A percentile compares a stretch with the other conserved stretches of the same genome.
These are phyloP conservation scores for Jatropha multifida DNA, from an alignment of 441 rosid species.

Conservation along the genomic window DNA sequence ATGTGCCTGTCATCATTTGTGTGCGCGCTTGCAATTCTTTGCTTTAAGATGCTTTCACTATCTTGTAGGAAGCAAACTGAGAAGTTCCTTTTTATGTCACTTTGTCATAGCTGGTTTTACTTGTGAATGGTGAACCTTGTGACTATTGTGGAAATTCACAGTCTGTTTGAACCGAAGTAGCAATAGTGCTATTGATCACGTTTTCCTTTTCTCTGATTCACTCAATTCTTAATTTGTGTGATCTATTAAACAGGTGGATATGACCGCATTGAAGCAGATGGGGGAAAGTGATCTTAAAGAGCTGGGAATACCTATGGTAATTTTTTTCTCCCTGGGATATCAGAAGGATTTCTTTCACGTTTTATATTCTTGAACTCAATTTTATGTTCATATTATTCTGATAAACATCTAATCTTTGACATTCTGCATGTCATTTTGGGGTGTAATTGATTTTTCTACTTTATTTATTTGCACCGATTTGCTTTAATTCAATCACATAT, in stretches of 20 bases:
- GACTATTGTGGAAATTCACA: neutral
- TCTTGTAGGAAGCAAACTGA: neutral
- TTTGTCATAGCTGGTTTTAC: neutral
- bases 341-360: neutral
- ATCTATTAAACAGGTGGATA: constrained; percentile 67
- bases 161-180: neutral
- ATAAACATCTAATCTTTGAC: neutral
- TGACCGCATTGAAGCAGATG: constrained; percentile 88
- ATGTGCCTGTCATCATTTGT: neutral
- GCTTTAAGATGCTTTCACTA: neutral
- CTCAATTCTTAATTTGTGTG: neutral
- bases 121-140: neutral
- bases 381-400: neutral
- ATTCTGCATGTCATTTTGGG: neutral
- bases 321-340: constrained; percentile 2
- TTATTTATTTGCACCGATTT: neutral
- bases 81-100: neutral
- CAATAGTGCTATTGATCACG: neutral
- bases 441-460: neutral
- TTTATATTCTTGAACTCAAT: neutral
- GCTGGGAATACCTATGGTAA: constrained; percentile 93
- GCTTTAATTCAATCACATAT: neutral
- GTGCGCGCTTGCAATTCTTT: neutral
- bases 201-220: neutral
- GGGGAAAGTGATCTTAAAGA: constrained; percentile 89